These are phyloP conservation scores for Naganishia antarctica DNA, from an alignment of 768 basidiomycete species.

Conservation along the genomic window DNA sequence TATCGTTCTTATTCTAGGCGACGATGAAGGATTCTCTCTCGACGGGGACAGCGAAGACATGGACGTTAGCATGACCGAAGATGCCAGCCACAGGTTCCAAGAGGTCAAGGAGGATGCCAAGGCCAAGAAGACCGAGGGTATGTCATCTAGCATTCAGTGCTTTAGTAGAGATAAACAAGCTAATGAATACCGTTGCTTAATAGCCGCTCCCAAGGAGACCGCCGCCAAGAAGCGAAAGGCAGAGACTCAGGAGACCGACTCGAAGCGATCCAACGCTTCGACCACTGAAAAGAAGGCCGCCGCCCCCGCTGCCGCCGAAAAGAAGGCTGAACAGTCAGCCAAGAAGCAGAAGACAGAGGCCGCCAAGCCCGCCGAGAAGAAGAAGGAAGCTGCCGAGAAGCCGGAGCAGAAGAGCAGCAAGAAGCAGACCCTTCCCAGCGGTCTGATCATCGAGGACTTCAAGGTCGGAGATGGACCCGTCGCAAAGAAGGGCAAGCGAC, in stretches of 20 bases:
- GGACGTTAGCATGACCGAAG: conserved; percentile 28
- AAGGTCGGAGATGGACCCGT: conserved; percentile 76
- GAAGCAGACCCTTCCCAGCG: conserved; percentile 56
- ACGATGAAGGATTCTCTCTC: conserved; percentile 29
- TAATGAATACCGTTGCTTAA: no score
- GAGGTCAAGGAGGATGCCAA: conserved; percentile 56
- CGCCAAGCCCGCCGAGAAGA: conserved; percentile 38
- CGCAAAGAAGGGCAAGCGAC: conserved; percentile 77
- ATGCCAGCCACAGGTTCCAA: conserved; percentile 62
- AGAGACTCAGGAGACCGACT: conserved; percentile 58
- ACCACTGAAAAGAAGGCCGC: conserved; percentile 55
- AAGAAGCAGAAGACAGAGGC: conserved; percentile 32
- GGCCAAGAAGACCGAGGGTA: conserved; percentile 33
- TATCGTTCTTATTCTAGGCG: background rate
- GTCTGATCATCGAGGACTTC: conserved; percentile 69
- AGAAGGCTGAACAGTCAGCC: conserved; percentile 31
- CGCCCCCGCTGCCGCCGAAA: conserved; percentile 33
- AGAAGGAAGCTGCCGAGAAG: conserved; percentile 43
- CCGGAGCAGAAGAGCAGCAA: conserved; percentile 25
- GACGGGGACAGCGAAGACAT: conserved; percentile 52
- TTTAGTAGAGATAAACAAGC: no score
- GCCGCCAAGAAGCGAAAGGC: conserved; percentile 63
- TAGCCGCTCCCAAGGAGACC: conserved; percentile 29
- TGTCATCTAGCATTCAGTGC: no score
- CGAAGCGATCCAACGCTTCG: conserved; percentile 33